Conservation (phyloP, 192 early-diverging fungal genomes). For the Umbelopsis isabellina region DNA sequence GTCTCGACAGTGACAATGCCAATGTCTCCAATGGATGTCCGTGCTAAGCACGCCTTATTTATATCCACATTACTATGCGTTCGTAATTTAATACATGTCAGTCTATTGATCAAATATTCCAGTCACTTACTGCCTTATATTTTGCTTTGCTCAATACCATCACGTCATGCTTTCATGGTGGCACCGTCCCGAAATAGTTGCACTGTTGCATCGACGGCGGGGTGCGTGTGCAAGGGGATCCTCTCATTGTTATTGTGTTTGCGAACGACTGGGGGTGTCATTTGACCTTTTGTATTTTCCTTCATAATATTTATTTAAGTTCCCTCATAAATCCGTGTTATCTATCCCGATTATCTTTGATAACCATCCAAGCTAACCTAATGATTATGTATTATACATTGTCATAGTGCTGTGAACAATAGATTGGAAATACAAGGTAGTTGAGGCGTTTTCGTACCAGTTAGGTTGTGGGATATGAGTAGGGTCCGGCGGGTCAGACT, state of each 20-base stretch:
- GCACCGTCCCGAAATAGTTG: not conserved
- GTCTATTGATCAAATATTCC: not conserved
- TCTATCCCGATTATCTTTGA: too few relatives aligned
- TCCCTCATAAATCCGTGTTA: too few relatives aligned
- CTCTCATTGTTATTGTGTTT: slow-evolving; percentile 13
- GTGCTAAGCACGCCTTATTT: slow-evolving; percentile 49
- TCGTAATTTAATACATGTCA: not conserved
- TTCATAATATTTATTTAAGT: too few relatives aligned
- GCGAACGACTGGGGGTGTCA: not conserved
- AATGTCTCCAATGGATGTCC: slow-evolving; percentile 64
- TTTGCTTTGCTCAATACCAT: not conserved
- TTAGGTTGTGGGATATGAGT: too few relatives aligned
- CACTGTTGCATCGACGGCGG: too few relatives aligned
- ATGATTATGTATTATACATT: too few relatives aligned
- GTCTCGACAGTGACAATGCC: slow-evolving; percentile 76
- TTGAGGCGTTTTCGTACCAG: too few relatives aligned
- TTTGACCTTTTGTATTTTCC: too few relatives aligned
- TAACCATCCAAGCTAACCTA: too few relatives aligned
- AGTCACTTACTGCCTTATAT: not conserved
- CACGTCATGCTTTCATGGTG: not conserved
- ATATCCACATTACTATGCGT: not conserved
- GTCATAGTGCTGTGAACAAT: too few relatives aligned
- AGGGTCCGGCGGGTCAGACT: not conserved
- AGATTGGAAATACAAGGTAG: too few relatives aligned
- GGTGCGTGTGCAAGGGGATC: not conserved